phyloP scores from a whole-genome alignment of 2,329 filamentous ascomycete species.

The Fusarium sp. region DNA sequence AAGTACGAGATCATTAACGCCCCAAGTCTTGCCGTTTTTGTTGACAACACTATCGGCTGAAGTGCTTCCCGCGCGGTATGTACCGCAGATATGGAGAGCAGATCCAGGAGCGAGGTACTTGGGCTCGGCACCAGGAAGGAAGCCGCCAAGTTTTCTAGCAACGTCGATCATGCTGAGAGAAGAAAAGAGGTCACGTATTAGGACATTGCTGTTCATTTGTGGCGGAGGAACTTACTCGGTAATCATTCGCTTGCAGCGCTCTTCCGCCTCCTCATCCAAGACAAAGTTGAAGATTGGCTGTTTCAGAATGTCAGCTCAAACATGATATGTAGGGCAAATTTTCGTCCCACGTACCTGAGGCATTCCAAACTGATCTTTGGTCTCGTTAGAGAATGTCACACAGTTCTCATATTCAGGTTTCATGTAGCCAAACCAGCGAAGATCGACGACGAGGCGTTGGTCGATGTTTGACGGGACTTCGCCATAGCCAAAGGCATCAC shows the following conservation, averaged over 20 bases:
- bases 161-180: not conserved
- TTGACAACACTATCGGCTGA: not conserved
- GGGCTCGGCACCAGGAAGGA: not conserved
- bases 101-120: slow-evolving; percentile 1
- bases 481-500: not conserved
- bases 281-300: not conserved
- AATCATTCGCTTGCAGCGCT: not conserved
- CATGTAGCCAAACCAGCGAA: slow-evolving; percentile 11
- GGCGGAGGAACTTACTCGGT: not conserved
- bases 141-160: not conserved
- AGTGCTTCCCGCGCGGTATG: not conserved
- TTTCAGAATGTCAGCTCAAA: not conserved
- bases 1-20: not conserved
- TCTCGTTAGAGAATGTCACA: not conserved
- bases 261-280: not conserved
- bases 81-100: not conserved
- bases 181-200: not conserved
- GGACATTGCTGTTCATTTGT: not conserved
- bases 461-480: not conserved
- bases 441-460: not conserved
- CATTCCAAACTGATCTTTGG: not conserved
- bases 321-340: rapidly evolving
- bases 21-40: not conserved
- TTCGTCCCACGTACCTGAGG: not conserved
- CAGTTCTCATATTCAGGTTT: not conserved